Evolutionary conservation across 2,329 filamentous ascomycete genomes (phyloP), one percentile per base, ranked within the genome.

Genomic region (Acephala macrosclerotiorum): DNA sequence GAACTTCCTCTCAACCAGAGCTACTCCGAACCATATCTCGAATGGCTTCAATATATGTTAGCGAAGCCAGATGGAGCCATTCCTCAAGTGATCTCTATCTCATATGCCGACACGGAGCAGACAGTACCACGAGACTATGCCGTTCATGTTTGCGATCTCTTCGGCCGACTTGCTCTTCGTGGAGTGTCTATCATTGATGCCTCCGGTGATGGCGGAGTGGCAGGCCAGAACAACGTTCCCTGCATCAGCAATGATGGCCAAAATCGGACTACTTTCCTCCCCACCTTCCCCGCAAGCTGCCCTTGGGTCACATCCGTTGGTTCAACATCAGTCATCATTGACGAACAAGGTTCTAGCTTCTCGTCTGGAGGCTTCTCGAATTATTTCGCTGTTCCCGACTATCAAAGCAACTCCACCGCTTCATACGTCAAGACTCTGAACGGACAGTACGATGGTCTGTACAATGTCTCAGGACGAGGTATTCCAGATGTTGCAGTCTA

Each of bases 81-180:
- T 1, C 88, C 89, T 0, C 83, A 86, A 55, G 84, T 88, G 11
- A 83, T 91, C 73, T 85, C 82, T 61, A 88, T 86, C n/a, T 90
- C 87, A 0, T 91, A 91, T 74, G 88, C 87, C 58, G 89, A 91
- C 66, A 83, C 87, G 63, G 89, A 91, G 76, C 87, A 90, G 73
- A 83, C 83, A 1, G 80, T 91, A 0, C 88, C 89, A 0, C 72
- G 78, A 3, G 82, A 83, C 11, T 91, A 90, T 72, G 87, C 87
- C 22, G 78, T 81, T 58, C 82, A 83, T 57, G 86, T 89, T 2
- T 91, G 89, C 79, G 81, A 84, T 68, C 79, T 87, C 64, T 87
- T 90, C 70, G 86, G 84, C 26, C 83, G 89, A 70, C 85, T 91
- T 38, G 88, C 87, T 14, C 84, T 86, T 2, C 85, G 88, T 20